Conservation (phyloP, 1,139 yeast genomes). For the Tardiomyces depauwii region DNA sequence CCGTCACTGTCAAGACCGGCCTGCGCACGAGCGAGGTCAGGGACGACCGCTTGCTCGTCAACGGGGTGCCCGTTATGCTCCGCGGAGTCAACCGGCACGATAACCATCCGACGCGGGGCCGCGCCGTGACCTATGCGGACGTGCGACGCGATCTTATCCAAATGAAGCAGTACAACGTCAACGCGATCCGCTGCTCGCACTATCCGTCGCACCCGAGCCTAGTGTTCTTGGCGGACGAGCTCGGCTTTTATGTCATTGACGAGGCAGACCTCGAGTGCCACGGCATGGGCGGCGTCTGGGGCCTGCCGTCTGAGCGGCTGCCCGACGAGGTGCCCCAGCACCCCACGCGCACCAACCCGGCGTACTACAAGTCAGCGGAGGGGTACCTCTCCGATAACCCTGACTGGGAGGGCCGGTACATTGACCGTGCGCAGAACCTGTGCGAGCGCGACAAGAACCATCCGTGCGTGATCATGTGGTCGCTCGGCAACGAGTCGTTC, state of each 20-base stretch:
- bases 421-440: slow-evolving; percentile 26
- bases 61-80: slow-evolving; percentile 22
- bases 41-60: slow-evolving; percentile 22
- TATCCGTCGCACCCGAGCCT: slow-evolving; percentile 24
- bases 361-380: background rate
- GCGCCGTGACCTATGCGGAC: slow-evolving; percentile 27
- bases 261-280: slow-evolving; percentile 31
- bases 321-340: slow-evolving; percentile 7
- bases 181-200: slow-evolving; percentile 29
- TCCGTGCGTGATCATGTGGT: slow-evolving; percentile 28
- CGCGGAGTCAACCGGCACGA: slow-evolving; percentile 30
- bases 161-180: slow-evolving; percentile 28
- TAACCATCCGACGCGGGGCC: slow-evolving; percentile 25
- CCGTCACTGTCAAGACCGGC: slow-evolving; percentile 15
- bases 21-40: slow-evolving; percentile 23
- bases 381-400: slow-evolving; percentile 16
- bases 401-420: slow-evolving; percentile 24
- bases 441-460: slow-evolving; percentile 27
- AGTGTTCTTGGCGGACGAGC: slow-evolving; percentile 16
- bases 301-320: slow-evolving; percentile 10
- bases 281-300: slow-evolving; percentile 19
- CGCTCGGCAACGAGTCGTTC: slow-evolving; percentile 30
- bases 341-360: background rate
- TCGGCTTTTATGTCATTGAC: slow-evolving; percentile 28
- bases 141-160: slow-evolving; percentile 21